Evolutionary conservation across 495 filamentous ascomycete genomes (phyloP).

Genomic region (Neurospora sp.): DNA sequence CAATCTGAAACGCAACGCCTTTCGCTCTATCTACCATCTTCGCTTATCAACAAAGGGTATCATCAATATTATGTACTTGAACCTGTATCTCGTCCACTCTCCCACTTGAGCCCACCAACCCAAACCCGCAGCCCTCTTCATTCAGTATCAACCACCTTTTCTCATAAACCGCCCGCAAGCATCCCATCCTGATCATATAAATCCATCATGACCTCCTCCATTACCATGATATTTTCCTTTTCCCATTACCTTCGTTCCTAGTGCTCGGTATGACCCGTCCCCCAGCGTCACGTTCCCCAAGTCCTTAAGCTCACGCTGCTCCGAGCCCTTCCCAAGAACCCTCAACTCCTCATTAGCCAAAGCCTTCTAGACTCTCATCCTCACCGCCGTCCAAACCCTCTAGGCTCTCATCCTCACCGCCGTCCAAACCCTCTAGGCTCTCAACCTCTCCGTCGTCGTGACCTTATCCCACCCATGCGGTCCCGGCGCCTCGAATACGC

Average conservation of each 20-base stretch:
- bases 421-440: constrained; percentile 6
- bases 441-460: constrained; percentile 16
- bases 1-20: neutral
- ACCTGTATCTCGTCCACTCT: neutral
- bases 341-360: neutral
- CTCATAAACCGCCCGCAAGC: no score
- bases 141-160: neutral
- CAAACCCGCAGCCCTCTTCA: neutral
- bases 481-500: constrained; percentile 63
- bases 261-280: no score
- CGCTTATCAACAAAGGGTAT: neutral
- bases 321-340: neutral
- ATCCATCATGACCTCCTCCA: neutral
- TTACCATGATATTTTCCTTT: neutral
- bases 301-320: neutral
- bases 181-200: neutral
- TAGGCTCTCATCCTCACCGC: constrained; percentile 12
- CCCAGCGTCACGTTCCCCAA: no score
- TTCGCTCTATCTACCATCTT: neutral
- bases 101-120: neutral
- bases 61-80: neutral
- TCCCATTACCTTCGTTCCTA: neutral
- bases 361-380: neutral
- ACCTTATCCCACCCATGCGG: constrained; percentile 38
- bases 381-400: neutral